A percentile compares a stretch with the other conserved stretches of the same genome.
Evolutionary conservation across 306 rosid species (phyloP).

Genomic region (Corylus avellana): DNA sequence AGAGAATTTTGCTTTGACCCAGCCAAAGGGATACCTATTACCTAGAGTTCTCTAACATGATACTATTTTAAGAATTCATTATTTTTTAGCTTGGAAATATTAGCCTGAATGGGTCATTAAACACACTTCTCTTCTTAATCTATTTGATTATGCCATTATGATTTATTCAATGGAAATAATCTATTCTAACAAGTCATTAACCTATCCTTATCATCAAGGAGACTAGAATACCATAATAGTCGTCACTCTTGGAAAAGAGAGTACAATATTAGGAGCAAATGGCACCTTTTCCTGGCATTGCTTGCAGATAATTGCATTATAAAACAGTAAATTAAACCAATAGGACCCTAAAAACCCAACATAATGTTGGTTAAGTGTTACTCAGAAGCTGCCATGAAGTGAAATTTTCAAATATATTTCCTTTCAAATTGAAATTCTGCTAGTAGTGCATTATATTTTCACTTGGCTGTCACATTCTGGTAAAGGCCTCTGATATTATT

Average conservation of each 20-base stretch:
- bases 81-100: slow-evolving; percentile 8
- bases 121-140: not conserved
- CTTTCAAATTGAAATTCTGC: not conserved
- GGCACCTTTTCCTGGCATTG: not conserved
- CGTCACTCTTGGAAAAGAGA: slow-evolving; percentile 17
- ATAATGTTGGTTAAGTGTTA: too few relatives aligned
- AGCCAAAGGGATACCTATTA: slow-evolving; percentile 37
- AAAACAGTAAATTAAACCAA: too few relatives aligned
- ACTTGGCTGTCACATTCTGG: too few relatives aligned
- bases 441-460: too few relatives aligned
- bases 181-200: not conserved
- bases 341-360: too few relatives aligned
- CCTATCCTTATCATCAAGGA: not conserved
- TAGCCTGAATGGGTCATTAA: slow-evolving; percentile 31
- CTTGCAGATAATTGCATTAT: too few relatives aligned
- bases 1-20: slow-evolving; percentile 36
- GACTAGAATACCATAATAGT: slow-evolving; percentile 18
- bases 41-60: slow-evolving; percentile 22
- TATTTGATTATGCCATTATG: slow-evolving; percentile 1
- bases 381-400: not conserved
- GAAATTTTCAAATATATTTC: not conserved
- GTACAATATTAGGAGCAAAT: not conserved
- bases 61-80: slow-evolving; percentile 17
- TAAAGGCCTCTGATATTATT: too few relatives aligned
- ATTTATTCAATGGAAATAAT: not conserved